Percentiles rank a stretch among this genome's conserved stretches.
phyloP scores from a whole-genome alignment of 176 grass and related monocot species.

The barley (Hordeum vulgare) region DNA sequence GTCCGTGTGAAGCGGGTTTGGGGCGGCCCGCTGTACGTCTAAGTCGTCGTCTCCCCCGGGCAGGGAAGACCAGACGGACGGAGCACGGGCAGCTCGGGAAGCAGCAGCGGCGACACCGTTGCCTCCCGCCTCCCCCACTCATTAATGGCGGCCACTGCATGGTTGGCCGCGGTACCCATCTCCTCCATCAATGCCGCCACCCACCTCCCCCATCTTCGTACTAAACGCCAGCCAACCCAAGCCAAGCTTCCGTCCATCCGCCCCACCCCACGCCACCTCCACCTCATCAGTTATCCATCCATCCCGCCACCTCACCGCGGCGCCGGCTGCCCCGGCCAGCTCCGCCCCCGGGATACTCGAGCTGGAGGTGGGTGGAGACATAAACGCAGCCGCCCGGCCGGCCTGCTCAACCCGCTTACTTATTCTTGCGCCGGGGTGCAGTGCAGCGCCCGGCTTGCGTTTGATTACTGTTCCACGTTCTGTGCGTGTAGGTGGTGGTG shows the following conservation, averaged over 20 bases:
- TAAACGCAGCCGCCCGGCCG: slow-evolving; percentile 4
- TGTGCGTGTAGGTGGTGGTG: slow-evolving; percentile 34
- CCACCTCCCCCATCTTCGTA: slow-evolving; percentile 15
- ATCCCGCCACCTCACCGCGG: background rate
- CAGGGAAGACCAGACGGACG: background rate
- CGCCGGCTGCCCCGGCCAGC: slow-evolving; percentile 28
- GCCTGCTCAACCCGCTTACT: background rate
- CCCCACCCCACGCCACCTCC: background rate
- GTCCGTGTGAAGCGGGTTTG: too few species aligned
- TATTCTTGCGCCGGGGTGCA: background rate
- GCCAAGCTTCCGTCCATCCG: slow-evolving; percentile 10
- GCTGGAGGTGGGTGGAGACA: slow-evolving; percentile 32
- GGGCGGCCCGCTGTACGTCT: too few species aligned
- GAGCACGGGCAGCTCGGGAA: slow-evolving; percentile 8
- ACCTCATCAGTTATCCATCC: background rate
- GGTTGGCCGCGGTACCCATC: slow-evolving; percentile 23
- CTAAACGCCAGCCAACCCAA: background rate
- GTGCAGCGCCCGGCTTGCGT: background rate
- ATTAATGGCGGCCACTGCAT: slow-evolving; percentile 43
- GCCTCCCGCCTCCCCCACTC: background rate
- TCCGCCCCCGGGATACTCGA: slow-evolving; percentile 24
- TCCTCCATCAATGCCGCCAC: slow-evolving; percentile 38
- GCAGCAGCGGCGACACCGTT: background rate
- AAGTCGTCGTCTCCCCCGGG: background rate
- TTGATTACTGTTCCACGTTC: background rate